Base-by-base conservation (phyloP, 352 stramenopile species). In the Phytopythium mirpurense region DNA sequence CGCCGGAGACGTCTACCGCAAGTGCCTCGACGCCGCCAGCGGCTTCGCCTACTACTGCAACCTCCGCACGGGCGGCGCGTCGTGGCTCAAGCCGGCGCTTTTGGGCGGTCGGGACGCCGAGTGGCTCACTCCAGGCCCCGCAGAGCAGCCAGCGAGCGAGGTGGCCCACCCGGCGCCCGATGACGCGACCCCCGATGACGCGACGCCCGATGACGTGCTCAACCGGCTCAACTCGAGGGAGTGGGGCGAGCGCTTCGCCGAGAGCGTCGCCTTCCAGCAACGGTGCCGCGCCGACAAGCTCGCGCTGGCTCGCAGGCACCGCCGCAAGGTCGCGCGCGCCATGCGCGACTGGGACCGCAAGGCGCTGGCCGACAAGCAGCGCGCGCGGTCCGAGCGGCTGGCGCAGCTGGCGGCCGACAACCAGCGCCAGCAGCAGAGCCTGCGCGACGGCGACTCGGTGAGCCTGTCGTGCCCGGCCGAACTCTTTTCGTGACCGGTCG, bases 1-100 rank as follows among this genome's bases (percentile, higher is more conserved):
- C 11, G 74, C 67, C 15, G 62, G 62, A 3, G 53, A 57, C 23
- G 18, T 65, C 18, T 85, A 85, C 35, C 53, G 71, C 18, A 78
- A 82, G 57, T 85, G 71, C 55, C 74, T 62, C 49, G 74, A 85
- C 44, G 43, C 58, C 3, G 52, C 63, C 24, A 74, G 53, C 44
- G 68, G 70, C 24, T 60, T 77, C 3, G 62, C 57, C 7, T 85
- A 82, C 53, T 82, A 78, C 47, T 78, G 55, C 53, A 85, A 85
- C 24, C 56, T 80, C 5, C 59, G 40, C 40, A 78, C 71, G 2
- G 71, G 74, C 29, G 36, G 65, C 2, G 67, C 71, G 46, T 68
- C 62, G 9, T 85, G 74, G 74, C 65, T 70, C 26, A 75, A 77
- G 34, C 74, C 74, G 18, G 43, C 63, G 29, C 62, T 80, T 14